A percentile compares a stretch with the other conserved stretches of the same genome.
Conservation (phyloP, 176 grass and related monocot species). For the Olyra latifolia region DNA sequence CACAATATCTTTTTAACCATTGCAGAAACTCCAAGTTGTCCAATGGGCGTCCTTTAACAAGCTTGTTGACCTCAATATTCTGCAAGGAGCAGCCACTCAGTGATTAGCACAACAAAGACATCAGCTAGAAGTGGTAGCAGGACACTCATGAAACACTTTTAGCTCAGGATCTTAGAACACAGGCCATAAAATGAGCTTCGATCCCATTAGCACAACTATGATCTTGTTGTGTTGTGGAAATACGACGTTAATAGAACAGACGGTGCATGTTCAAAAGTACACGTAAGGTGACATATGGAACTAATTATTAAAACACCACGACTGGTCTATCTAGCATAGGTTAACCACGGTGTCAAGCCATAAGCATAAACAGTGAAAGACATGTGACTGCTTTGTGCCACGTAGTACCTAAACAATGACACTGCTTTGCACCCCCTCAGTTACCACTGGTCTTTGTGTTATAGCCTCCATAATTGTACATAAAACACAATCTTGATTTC, state of each 20-base stretch:
- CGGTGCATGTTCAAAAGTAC: neutral
- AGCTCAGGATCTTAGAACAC: neutral
- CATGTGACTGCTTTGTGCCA: neutral
- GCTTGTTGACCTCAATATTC: constrained; percentile 94
- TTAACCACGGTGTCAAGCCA: neutral
- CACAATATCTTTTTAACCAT: constrained; percentile 92
- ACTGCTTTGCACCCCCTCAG: neutral
- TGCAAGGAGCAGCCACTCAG: constrained; percentile 33
- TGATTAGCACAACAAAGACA: constrained; percentile 1
- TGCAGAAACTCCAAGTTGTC: constrained; percentile 93
- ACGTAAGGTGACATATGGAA: neutral
- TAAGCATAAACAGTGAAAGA: neutral
- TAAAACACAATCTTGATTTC: neutral
- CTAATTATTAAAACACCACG: neutral
- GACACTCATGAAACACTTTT: neutral
- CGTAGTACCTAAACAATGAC: neutral
- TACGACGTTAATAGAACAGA: neutral
- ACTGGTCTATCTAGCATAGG: constrained; percentile 3
- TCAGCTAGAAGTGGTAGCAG: neutral
- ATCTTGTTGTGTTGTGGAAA: neutral
- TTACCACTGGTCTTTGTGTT: neutral
- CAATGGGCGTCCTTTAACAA: constrained; percentile 87
- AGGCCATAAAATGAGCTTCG: neutral
- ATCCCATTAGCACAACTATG: neutral
- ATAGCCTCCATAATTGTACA: neutral